Conservation (phyloP, 305 asterid species). For the Galium porrigens region DNA sequence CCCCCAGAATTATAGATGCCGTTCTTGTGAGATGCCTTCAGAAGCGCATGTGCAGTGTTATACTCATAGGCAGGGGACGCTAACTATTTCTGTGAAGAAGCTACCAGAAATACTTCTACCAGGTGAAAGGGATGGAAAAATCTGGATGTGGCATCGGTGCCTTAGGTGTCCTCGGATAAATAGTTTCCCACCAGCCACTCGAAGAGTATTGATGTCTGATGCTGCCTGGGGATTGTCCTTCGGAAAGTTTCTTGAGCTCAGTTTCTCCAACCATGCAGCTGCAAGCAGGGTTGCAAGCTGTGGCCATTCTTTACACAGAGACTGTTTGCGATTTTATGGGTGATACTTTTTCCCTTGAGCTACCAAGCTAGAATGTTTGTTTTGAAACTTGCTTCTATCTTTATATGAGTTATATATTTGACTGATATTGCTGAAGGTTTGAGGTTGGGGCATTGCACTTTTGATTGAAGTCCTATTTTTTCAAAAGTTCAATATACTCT, state of each 20-base stretch:
- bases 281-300: slow-evolving; percentile 99
- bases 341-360: slow-evolving; percentile 20
- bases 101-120: slow-evolving; percentile 58
- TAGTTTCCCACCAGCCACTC: slow-evolving; percentile 90
- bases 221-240: slow-evolving; percentile 98
- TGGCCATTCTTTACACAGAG: slow-evolving; percentile 90
- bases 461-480: not conserved
- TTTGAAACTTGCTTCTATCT: not conserved
- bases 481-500: not conserved
- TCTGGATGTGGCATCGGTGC: slow-evolving; percentile 99
- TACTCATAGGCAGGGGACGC: slow-evolving; percentile 89
- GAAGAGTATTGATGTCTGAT: slow-evolving; percentile 90
- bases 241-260: slow-evolving; percentile 94
- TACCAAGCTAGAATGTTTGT: slow-evolving; percentile 3
- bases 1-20: slow-evolving; percentile 61
- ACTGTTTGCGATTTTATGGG: slow-evolving; percentile 97
- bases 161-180: slow-evolving; percentile 68
- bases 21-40: slow-evolving; percentile 81
- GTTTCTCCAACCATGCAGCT: slow-evolving; percentile 96
- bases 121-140: slow-evolving; percentile 76
- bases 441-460: not conserved
- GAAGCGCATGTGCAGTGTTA: slow-evolving; percentile 95
- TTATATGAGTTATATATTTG: not conserved
- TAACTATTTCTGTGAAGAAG: slow-evolving; percentile 83
- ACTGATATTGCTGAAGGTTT: not conserved